phyloP scores from a whole-genome alignment of 805 yeast species.

The Kuraishia molischiana region DNA sequence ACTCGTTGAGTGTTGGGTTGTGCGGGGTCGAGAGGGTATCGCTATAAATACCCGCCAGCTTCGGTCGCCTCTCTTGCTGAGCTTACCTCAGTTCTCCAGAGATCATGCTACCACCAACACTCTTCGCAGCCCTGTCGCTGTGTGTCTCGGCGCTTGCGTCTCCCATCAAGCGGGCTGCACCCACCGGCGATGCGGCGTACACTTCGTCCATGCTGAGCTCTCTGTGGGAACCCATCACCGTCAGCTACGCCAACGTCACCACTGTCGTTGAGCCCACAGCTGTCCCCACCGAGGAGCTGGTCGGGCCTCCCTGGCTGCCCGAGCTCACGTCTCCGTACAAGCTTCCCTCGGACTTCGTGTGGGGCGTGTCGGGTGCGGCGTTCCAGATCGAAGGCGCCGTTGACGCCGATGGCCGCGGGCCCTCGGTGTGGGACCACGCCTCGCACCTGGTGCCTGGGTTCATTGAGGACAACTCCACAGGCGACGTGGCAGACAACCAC shows the following conservation, averaged over 20 bases:
- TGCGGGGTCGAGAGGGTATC: too few relatives aligned
- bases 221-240: slow-evolving; percentile 4
- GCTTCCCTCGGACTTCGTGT: slow-evolving; percentile 8
- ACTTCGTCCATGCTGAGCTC: not conserved
- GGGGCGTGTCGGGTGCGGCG: slow-evolving; percentile 25
- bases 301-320: slow-evolving; percentile 6
- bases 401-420: slow-evolving; percentile 22
- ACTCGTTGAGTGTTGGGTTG: too few relatives aligned
- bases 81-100: too few relatives aligned
- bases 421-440: slow-evolving; percentile 18
- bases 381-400: slow-evolving; percentile 27
- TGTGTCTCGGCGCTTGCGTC: too few relatives aligned
- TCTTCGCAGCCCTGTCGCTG: too few relatives aligned
- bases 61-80: too few relatives aligned
- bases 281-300: slow-evolving; percentile 4
- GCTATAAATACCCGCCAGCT: too few relatives aligned
- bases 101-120: too few relatives aligned
- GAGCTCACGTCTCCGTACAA: slow-evolving; percentile 1
- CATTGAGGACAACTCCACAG: slow-evolving; percentile 7
- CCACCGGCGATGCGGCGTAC: not conserved
- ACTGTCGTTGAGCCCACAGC: slow-evolving; percentile 6
- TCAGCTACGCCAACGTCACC: slow-evolving; percentile 5
- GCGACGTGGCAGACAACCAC: slow-evolving; percentile 20
- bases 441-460: slow-evolving; percentile 6
- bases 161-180: too few relatives aligned